A percentile compares a stretch with the other conserved stretches of the same genome.
phyloP scores from a whole-genome alignment of 2,329 filamentous ascomycete genomes.

The Aspergillus sp. region DNA sequence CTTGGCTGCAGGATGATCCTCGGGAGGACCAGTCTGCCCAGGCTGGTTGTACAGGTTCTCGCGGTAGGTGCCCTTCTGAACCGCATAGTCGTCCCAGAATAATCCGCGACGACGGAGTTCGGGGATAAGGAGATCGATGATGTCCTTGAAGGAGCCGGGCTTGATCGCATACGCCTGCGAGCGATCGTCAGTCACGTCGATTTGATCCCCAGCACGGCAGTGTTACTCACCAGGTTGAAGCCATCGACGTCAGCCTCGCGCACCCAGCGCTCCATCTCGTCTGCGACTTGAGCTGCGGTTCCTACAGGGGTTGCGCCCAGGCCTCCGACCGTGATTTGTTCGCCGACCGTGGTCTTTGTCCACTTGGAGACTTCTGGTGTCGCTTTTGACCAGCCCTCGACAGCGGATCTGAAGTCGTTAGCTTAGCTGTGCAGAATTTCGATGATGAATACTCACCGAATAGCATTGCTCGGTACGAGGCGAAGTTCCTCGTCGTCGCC shows the following conservation, averaged over 20 bases:
- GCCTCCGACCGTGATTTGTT: slow-evolving; percentile 70
- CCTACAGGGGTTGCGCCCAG: slow-evolving; percentile 69
- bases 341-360: slow-evolving; percentile 72
- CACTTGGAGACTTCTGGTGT: slow-evolving; percentile 67
- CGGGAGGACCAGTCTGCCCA: slow-evolving; percentile 38
- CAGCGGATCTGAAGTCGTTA: slow-evolving; percentile 48
- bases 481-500: slow-evolving; percentile 67
- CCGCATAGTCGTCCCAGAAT: slow-evolving; percentile 46
- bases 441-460: slow-evolving; percentile 44
- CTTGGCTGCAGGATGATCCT: slow-evolving; percentile 43
- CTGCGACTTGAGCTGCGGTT: slow-evolving; percentile 66
- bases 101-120: slow-evolving; percentile 63
- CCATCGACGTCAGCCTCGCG: slow-evolving; percentile 72
- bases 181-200: slow-evolving; percentile 24
- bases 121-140: slow-evolving; percentile 67
- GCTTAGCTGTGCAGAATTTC: not conserved
- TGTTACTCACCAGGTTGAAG: slow-evolving; percentile 69
- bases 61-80: slow-evolving; percentile 42
- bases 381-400: slow-evolving; percentile 57
- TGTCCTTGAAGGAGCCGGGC: slow-evolving; percentile 69
- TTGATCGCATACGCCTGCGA: slow-evolving; percentile 66
- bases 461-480: slow-evolving; percentile 65
- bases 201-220: not conserved
- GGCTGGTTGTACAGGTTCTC: slow-evolving; percentile 43
- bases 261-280: slow-evolving; percentile 70